Conservation (phyloP, 148 eudicot genomes). For the Pouteria glomerata region DNA sequence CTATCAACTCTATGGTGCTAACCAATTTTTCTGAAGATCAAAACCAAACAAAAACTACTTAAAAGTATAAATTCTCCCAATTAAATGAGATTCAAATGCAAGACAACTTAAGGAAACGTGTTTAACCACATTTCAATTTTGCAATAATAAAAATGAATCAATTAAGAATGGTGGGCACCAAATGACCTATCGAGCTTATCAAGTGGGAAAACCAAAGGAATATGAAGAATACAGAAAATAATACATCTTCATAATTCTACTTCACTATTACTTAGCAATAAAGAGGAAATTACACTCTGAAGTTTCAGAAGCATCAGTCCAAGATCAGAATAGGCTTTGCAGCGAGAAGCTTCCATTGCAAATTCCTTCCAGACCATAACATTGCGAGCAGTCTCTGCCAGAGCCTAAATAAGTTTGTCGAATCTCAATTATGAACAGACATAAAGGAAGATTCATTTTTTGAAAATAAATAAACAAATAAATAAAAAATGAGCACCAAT, state of each 20-base stretch:
- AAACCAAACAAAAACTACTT: background rate
- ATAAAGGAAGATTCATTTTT: background rate
- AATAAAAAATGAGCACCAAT: constrained; percentile 7
- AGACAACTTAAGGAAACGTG: background rate
- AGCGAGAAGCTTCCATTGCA: constrained; percentile 71
- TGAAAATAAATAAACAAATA: background rate
- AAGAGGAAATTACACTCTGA: constrained; percentile 52
- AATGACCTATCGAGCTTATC: background rate
- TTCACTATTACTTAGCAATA: constrained; percentile 12
- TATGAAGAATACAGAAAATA: background rate
- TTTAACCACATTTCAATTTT: background rate
- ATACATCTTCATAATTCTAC: constrained; percentile 5
- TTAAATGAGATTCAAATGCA: background rate
- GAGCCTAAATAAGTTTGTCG: constrained; percentile 43
- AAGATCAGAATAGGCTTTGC: constrained; percentile 79
- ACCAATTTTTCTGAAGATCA: constrained; percentile 1
- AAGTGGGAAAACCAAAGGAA: background rate
- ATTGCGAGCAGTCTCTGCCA: constrained; percentile 71
- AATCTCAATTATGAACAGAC: constrained; percentile 11
- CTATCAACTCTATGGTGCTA: background rate
- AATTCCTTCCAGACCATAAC: constrained; percentile 75
- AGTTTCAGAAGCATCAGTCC: constrained; percentile 88
- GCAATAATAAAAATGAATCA: background rate
- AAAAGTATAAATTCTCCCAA: constrained; percentile 1
- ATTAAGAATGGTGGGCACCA: background rate